These are phyloP conservation scores for Calvatia gigantea DNA, from an alignment of 768 basidiomycete species.

Conservation along the genomic window DNA sequence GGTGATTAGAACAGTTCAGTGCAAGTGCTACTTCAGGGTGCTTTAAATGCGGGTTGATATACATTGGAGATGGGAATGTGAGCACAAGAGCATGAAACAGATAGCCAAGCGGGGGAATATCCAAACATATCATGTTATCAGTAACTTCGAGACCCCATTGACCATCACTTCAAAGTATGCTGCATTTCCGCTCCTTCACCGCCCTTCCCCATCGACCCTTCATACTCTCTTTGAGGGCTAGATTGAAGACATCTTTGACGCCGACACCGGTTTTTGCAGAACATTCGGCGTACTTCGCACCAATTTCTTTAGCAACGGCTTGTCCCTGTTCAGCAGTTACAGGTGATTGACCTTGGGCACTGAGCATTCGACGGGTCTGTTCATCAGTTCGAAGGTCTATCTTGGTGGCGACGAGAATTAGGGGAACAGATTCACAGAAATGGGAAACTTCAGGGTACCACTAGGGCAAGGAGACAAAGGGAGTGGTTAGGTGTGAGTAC, in stretches of 20 bases:
- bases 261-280: constrained; percentile 89
- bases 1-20: background rate
- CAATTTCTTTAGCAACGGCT: constrained; percentile 88
- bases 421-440: constrained; percentile 85
- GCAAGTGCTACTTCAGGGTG: background rate
- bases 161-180: constrained; percentile 42
- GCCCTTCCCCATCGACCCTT: constrained; percentile 74
- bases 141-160: constrained; percentile 7
- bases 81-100: constrained; percentile 9
- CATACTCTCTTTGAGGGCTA: constrained; percentile 89
- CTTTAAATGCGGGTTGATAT: constrained; percentile 10
- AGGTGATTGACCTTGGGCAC: constrained; percentile 83
- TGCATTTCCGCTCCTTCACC: constrained; percentile 67
- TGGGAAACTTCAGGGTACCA: constrained; percentile 94
- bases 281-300: constrained; percentile 92
- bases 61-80: constrained; percentile 6
- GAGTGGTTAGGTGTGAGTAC: background rate
- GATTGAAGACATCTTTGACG: constrained; percentile 88
- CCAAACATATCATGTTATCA: constrained; percentile 12
- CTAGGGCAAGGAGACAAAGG: constrained; percentile 31
- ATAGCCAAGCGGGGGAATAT: constrained; percentile 10
- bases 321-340: constrained; percentile 81
- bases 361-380: constrained; percentile 81
- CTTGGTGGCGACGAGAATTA: constrained; percentile 93
- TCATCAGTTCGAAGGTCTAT: constrained; percentile 87